A percentile compares a stretch with the other conserved stretches of the same genome.
These are phyloP conservation scores for Pochonia chlamydosporia DNA, from an alignment of 2,329 filamentous ascomycete species.

Conservation along the genomic window DNA sequence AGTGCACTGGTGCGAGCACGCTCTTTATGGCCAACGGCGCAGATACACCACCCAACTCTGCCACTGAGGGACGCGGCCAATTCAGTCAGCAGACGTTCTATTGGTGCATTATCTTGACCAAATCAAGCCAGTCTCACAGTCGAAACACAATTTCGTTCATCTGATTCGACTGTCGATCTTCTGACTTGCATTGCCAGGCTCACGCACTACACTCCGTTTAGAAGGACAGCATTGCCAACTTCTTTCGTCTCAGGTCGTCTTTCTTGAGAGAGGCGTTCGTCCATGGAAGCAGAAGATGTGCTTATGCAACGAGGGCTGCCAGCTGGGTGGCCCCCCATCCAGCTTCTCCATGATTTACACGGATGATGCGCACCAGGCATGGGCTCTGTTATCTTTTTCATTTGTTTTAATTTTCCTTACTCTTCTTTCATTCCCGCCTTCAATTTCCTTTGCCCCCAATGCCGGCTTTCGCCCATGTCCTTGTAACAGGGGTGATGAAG, in stretches of 20 bases:
- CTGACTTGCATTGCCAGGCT: neutral
- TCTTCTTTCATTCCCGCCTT: too few relatives aligned
- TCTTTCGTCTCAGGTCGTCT: neutral
- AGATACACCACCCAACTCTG: too few relatives aligned
- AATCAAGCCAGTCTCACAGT: neutral
- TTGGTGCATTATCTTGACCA: neutral
- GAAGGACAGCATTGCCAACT: neutral
- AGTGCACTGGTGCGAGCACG: neutral
- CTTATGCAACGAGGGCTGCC: too few relatives aligned
- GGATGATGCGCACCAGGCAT: neutral
- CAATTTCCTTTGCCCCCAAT: neutral
- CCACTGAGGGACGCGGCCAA: neutral
- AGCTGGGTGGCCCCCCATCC: too few relatives aligned
- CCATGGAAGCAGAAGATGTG: neutral
- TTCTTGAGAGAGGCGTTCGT: too few relatives aligned
- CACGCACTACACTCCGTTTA: neutral
- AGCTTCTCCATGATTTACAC: neutral
- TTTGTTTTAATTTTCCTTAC: too few relatives aligned
- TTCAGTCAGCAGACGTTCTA: neutral
- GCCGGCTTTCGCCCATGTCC: neutral
- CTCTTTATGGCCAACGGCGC: neutral
- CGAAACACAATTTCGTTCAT: slow-evolving; percentile 5
- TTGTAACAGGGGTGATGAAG: neutral
- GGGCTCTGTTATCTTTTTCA: neutral
- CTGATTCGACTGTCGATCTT: slow-evolving; percentile 12